Evolutionary conservation across 306 rosid genomes (phyloP), one percentile per base, ranked within the genome.

Genomic region (Lithocarpus polystachyus): DNA sequence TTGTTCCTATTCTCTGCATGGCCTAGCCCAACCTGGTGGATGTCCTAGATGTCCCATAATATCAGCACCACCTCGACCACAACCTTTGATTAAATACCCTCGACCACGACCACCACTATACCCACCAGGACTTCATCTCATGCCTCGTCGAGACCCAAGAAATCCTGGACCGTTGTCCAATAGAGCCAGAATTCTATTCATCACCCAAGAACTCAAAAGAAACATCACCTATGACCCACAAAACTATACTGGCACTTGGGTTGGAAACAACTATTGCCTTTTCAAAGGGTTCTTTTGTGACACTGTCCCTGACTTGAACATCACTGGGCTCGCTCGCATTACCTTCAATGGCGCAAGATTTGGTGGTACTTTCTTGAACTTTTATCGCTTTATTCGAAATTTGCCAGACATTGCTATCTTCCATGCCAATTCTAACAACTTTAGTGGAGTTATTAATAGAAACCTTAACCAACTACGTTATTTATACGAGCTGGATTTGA

Each of bases 161-260:
- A n/a, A n/a, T 72, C 85, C 87, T 2, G 87, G 87, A 11, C 84
- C 80, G 23, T 74, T 84, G n/a, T 65, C 87, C 73, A 80, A 84
- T 80, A 24, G 85, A 6, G 80, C 77, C 2, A 81, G 84, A n/a
- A 81, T 84, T 59, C 77, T 84, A 1, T 84, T 51, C 80, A 84
- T 84, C 82, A 73, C 87, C 11, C 80, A 77, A 61, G 87, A 84
- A 53, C 85, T 84, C 56, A 84, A 84, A 78, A 74, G 85, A 75
- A 84, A 84, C 85, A 84, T 84, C 60, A 84, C 87, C 26, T 84
- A 67, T 73, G 87, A 84, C 84, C 87, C 87, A 2, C 56, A 51
- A 26, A 60, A 61, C 62, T 84, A 81, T 61, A 84, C 87, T 55
- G 52, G 19, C 37, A 84, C 87, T 4, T 84, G 87, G 87, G 82